These are phyloP conservation scores for Nephelium lappaceum DNA, from an alignment of 345 rosid species.

Conservation along the genomic window DNA sequence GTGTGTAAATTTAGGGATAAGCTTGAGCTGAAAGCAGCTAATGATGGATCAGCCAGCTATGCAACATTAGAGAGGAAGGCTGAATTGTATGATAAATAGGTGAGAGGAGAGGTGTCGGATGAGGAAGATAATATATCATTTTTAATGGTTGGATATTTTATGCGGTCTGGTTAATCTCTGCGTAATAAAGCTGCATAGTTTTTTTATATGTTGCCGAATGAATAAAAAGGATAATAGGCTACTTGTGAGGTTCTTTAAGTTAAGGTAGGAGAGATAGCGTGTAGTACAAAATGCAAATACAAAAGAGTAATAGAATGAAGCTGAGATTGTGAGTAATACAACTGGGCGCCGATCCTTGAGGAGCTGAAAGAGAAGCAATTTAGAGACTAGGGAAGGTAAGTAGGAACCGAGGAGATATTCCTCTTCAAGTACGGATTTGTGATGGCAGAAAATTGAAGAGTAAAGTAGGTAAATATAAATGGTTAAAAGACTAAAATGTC, in stretches of 20 bases:
- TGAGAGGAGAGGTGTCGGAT: constrained; percentile 78
- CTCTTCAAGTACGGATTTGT: background rate
- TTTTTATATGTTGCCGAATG: background rate
- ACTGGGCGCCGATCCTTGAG: background rate
- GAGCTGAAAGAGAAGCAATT: background rate
- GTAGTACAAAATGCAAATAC: background rate
- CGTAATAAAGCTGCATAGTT: background rate
- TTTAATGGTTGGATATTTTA: background rate
- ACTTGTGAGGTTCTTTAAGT: background rate
- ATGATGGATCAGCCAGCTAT: constrained; percentile 77
- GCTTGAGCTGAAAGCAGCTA: constrained; percentile 83
- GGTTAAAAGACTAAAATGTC: too few relatives aligned
- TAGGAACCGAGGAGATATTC: background rate
- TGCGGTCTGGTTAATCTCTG: background rate
- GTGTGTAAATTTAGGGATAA: constrained; percentile 56
- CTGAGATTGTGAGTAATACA: background rate
- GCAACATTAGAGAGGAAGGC: constrained; percentile 94
- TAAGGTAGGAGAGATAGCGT: background rate
- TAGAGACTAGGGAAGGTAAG: background rate
- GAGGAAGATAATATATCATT: constrained; percentile 52
- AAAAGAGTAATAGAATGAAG: background rate
- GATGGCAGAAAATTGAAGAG: background rate
- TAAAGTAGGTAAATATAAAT: background rate
- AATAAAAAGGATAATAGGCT: background rate
- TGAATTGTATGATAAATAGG: constrained; percentile 76